A percentile compares a stretch with the other conserved stretches of the same genome.
phyloP scores from a whole-genome alignment of 2,329 filamentous ascomycete genomes.

The Trichoderma simmonsii region DNA sequence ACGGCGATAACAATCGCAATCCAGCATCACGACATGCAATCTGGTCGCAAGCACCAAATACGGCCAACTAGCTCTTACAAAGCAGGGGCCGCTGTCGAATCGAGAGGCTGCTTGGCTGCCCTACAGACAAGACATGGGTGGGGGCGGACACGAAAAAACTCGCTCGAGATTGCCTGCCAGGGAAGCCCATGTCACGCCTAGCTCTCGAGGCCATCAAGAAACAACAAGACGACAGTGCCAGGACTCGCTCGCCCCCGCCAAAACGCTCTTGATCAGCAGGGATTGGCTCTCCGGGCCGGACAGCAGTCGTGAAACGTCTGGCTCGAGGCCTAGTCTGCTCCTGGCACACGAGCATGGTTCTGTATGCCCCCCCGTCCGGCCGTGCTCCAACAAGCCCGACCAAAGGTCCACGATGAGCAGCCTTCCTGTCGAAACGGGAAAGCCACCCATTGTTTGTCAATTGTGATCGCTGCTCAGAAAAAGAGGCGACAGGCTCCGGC shows the following conservation, averaged over 20 bases:
- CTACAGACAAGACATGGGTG: neutral
- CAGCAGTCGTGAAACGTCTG: constrained; percentile 18
- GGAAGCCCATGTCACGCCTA: neutral
- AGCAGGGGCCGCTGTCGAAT: neutral
- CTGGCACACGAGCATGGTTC: neutral
- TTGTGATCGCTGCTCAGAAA: constrained; percentile 2
- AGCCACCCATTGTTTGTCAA: neutral
- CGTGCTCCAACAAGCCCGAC: constrained; percentile 1
- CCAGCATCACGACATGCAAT: neutral
- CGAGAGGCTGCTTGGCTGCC: neutral
- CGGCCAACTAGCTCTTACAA: neutral
- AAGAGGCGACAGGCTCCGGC: neutral
- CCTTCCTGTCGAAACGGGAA: neutral
- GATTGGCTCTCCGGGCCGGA: constrained; percentile 15
- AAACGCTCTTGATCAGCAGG: constrained; percentile 14
- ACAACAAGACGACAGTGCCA: neutral
- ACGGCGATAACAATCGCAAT: constrained; percentile 2
- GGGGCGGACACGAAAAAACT: constrained; percentile 3
- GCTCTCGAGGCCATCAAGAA: neutral
- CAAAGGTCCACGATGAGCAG: neutral
- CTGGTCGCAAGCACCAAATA: neutral
- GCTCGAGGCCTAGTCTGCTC: constrained; percentile 3
- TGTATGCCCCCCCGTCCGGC: neutral
- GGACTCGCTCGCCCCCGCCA: neutral
- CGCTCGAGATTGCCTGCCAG: constrained; percentile 10